Evolutionary conservation across 2,329 filamentous ascomycete species (phyloP), one percentile per base, ranked within the genome.

Genomic region (Alternaria atra): DNA sequence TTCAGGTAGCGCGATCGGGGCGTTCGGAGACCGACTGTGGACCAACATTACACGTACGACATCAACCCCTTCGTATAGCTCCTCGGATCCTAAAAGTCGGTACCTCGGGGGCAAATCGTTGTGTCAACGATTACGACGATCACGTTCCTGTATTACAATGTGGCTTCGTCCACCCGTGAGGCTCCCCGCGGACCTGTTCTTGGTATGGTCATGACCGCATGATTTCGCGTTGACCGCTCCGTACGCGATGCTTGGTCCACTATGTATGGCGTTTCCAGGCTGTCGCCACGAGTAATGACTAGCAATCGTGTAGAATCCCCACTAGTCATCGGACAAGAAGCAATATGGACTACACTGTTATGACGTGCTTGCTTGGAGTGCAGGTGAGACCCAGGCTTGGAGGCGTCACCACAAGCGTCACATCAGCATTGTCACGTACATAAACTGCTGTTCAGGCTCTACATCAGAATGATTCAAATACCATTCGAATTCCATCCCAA

Each of bases 351-450:
- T 13, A 13, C 39, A 46, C 23, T 12, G 34, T 42, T 32, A 51
- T 60, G 58, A 60, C 58, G 58, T 46, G 37, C 43, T 52, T 30
- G 17, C 4, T n/a, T 51, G 15, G 35, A 52, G 17, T 43, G 46
- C 9, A 46, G 23, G 32, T 20, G 34, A 52, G 39, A 42, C 10
- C 30, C 25, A 15, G 40, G 30, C 32, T 27, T n/a, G 32, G 34
- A 32, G n/a, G 39, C 25, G 58, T 52, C 43, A 47, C 39, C 23
- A 29, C 27, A 35, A 15, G 32, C 52, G 52, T 56, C 47, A 47
- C 44, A 34, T 23, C n/a, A 39, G 32, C 29, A 34, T 32, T 25
- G 34, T 30, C 20, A 44, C 7, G 53, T 60, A 60, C 53, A 60
- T 60, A 60, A 60, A 56, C 37, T 48, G 35, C 23, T 32, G 40